A percentile compares a stretch with the other conserved stretches of the same genome.
These are phyloP conservation scores for Ascochyta viciae-villosae DNA, from an alignment of 2,329 filamentous ascomycete species.

Conservation along the genomic window DNA sequence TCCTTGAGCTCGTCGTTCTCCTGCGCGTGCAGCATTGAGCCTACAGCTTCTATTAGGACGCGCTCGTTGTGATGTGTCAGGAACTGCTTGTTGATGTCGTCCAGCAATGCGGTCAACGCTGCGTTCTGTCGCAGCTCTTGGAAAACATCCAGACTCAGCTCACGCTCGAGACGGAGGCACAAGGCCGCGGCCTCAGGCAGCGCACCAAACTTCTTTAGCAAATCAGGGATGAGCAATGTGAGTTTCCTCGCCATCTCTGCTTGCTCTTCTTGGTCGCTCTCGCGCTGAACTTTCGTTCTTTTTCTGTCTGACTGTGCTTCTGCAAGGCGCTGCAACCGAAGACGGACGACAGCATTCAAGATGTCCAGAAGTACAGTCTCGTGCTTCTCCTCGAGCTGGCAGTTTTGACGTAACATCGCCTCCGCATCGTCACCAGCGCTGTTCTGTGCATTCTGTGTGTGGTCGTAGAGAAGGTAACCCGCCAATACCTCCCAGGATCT, in stretches of 20 bases:
- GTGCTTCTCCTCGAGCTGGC: constrained; percentile 76
- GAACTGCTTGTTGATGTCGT: constrained; percentile 94
- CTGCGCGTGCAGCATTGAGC: constrained; percentile 82
- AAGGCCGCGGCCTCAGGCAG: constrained; percentile 83
- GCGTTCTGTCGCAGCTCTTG: constrained; percentile 88
- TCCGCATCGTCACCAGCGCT: constrained; percentile 66
- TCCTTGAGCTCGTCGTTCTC: constrained; percentile 90
- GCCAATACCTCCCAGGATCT: constrained; percentile 87
- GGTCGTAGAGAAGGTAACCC: constrained; percentile 91
- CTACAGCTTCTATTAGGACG: constrained; percentile 83
- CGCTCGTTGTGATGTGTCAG: constrained; percentile 86
- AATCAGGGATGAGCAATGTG: constrained; percentile 78
- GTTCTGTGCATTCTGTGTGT: constrained; percentile 67
- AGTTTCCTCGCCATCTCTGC: constrained; percentile 81
- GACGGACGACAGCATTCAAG: constrained; percentile 80
- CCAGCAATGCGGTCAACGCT: constrained; percentile 79
- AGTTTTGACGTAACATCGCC: constrained; percentile 71
- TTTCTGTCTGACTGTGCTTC: constrained; percentile 68
- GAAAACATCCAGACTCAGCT: constrained; percentile 86
- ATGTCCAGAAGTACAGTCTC: constrained; percentile 88
- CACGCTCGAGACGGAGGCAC: constrained; percentile 84
- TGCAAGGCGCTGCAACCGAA: constrained; percentile 69
- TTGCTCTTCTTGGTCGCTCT: constrained; percentile 73
- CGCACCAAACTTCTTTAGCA: constrained; percentile 94
- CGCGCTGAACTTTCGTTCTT: constrained; percentile 60